A percentile compares a stretch with the other conserved stretches of the same genome.
These are phyloP conservation scores for Phytophthora brassicae DNA, from an alignment of 352 stramenopile species.

Conservation along the genomic window DNA sequence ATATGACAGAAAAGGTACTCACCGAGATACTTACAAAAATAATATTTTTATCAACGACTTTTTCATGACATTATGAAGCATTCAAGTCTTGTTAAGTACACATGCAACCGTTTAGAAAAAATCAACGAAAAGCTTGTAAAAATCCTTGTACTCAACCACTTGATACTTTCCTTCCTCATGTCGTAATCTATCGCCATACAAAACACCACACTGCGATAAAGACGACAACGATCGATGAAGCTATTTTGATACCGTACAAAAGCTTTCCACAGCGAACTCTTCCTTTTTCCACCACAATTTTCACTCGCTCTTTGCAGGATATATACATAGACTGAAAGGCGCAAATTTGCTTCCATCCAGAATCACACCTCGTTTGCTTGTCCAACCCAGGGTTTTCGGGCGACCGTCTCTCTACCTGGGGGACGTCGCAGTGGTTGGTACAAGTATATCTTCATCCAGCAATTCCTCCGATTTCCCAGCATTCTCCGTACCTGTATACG, in stretches of 20 bases:
- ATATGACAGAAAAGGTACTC: no score
- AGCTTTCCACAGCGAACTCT: neutral
- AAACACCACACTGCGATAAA: neutral
- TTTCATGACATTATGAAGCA: no score
- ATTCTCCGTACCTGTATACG: constrained; percentile 19
- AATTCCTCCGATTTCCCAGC: constrained; percentile 6
- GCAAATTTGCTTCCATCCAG: constrained; percentile 1
- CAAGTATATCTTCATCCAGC: constrained; percentile 20
- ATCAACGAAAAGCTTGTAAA: no score
- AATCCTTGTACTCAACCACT: constrained; percentile 15
- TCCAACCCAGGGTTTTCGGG: constrained; percentile 15
- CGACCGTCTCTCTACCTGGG: constrained; percentile 6
- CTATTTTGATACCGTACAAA: no score
- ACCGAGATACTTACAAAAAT: no score
- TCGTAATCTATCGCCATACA: constrained; percentile 12
- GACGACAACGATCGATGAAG: no score
- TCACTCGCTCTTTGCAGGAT: neutral
- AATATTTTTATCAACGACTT: no score
- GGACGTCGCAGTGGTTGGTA: constrained; percentile 1
- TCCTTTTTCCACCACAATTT: neutral
- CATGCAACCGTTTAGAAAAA: no score
- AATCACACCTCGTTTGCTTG: constrained; percentile 11
- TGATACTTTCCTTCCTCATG: constrained; percentile 9
- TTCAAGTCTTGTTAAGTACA: no score
- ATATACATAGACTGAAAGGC: no score